phyloP scores from a whole-genome alignment of 2,329 filamentous ascomycete genomes.

The Sarocladiaceae sp. region DNA sequence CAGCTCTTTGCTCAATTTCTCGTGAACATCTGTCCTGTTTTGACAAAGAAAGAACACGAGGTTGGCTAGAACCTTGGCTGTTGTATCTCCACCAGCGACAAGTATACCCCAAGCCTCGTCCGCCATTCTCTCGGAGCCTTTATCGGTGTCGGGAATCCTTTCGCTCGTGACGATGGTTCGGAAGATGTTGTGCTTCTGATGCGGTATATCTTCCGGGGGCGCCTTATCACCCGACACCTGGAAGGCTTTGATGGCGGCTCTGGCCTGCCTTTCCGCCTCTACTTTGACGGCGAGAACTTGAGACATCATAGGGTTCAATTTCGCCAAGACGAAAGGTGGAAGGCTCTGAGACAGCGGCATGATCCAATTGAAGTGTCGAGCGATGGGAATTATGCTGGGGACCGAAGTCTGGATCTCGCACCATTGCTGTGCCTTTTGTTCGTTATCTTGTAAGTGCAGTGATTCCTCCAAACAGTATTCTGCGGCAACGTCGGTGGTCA shows the following conservation, averaged over 20 bases:
- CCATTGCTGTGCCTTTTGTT: conserved; percentile 3
- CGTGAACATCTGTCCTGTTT: background rate
- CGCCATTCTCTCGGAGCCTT: background rate
- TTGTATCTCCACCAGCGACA: conserved; percentile 9
- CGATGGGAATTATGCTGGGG: conserved; percentile 1
- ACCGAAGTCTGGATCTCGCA: background rate
- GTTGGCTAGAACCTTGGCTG: background rate
- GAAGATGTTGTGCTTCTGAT: background rate
- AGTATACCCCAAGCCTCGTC: conserved; percentile 9
- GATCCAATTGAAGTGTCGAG: conserved; percentile 8
- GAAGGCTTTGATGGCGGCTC: background rate
- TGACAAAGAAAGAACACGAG: background rate
- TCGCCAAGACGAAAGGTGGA: background rate
- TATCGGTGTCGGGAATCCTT: background rate
- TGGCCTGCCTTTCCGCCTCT: conserved; percentile 6
- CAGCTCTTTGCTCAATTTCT: conserved; percentile 1
- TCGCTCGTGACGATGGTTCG: background rate
- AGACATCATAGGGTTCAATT: background rate
- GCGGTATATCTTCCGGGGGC: background rate
- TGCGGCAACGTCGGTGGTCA: conserved; percentile 4
- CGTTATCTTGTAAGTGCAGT: background rate
- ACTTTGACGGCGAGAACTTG: background rate
- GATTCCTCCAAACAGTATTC: conserved; percentile 4
- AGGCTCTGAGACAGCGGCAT: conserved; percentile 1
- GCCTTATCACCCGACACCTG: too few relatives aligned